These are phyloP conservation scores for Cercospora sp. DNA, from an alignment of 2,329 filamentous ascomycete species.

Conservation along the genomic window DNA sequence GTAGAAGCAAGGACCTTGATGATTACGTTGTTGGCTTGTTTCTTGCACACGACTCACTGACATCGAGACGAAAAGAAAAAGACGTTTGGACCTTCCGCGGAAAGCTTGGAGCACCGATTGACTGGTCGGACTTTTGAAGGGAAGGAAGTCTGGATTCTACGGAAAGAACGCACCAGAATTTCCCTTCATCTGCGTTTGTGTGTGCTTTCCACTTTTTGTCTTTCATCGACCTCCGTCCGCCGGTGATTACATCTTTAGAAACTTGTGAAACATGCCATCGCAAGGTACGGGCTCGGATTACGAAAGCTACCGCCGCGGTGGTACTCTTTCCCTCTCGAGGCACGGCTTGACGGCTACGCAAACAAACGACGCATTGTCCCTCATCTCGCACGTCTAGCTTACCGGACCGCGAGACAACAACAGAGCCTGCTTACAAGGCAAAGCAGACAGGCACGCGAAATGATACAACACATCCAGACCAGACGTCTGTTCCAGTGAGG, in stretches of 20 bases:
- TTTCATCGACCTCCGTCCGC: background rate
- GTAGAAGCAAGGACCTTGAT: background rate
- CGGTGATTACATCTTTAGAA: background rate
- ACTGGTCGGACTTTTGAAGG: background rate
- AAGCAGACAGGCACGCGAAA: background rate
- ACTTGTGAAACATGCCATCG: background rate
- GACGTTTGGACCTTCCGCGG: background rate
- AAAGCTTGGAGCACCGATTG: background rate
- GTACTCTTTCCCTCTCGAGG: background rate
- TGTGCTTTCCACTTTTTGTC: background rate
- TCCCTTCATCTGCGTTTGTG: background rate
- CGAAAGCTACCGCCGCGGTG: background rate
- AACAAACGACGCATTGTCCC: background rate
- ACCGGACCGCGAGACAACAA: background rate
- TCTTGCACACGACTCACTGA: background rate
- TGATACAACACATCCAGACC: background rate
- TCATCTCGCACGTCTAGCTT: background rate
- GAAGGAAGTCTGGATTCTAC: background rate
- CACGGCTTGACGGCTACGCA: background rate
- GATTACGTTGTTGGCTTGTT: background rate
- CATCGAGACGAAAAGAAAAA: background rate
- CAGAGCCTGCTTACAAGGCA: background rate
- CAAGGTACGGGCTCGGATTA: background rate
- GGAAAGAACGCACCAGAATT: background rate
- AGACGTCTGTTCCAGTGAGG: background rate